These are phyloP conservation scores for Pseudocercospora fijiensis DNA, from an alignment of 2,329 filamentous ascomycete species.

Conservation along the genomic window DNA sequence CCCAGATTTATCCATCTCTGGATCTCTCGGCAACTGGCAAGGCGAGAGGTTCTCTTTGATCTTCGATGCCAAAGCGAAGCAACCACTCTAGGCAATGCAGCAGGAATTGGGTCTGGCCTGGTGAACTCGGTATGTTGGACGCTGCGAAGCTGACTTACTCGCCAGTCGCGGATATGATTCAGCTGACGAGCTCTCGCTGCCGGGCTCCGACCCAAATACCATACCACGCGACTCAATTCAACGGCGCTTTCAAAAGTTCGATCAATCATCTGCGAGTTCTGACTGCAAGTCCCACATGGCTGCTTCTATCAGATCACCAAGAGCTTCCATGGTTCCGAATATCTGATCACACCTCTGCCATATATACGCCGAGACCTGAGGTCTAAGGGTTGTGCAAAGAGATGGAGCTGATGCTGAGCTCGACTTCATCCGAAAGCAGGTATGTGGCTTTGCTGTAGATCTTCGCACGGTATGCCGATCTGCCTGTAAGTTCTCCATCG, in stretches of 20 bases:
- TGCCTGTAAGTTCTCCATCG: too few relatives aligned
- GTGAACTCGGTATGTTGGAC: not conserved
- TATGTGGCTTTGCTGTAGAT: too few relatives aligned
- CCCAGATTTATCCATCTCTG: too few relatives aligned
- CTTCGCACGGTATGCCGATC: too few relatives aligned
- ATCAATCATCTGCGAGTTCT: not conserved
- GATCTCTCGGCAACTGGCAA: too few relatives aligned
- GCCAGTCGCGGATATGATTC: not conserved
- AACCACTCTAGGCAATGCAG: not conserved
- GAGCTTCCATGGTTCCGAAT: too few relatives aligned
- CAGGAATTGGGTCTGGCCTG: not conserved
- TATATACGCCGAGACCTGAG: not conserved
- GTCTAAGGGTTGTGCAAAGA: not conserved
- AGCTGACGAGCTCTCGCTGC: not conserved
- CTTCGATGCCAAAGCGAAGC: too few relatives aligned
- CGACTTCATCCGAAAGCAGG: too few relatives aligned
- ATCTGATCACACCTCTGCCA: not conserved
- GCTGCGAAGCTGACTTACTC: not conserved
- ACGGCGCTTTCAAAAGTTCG: not conserved
- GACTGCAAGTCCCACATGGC: too few relatives aligned
- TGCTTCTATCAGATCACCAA: not conserved
- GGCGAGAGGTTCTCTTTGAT: too few relatives aligned
- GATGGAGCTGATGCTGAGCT: not conserved
- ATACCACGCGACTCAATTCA: not conserved
- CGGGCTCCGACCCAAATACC: not conserved